Percentiles rank a stretch among this genome's conserved stretches.
Evolutionary conservation across 2,329 filamentous ascomycete genomes (phyloP).

Genomic region (Paraphoma chrysanthemicola): DNA sequence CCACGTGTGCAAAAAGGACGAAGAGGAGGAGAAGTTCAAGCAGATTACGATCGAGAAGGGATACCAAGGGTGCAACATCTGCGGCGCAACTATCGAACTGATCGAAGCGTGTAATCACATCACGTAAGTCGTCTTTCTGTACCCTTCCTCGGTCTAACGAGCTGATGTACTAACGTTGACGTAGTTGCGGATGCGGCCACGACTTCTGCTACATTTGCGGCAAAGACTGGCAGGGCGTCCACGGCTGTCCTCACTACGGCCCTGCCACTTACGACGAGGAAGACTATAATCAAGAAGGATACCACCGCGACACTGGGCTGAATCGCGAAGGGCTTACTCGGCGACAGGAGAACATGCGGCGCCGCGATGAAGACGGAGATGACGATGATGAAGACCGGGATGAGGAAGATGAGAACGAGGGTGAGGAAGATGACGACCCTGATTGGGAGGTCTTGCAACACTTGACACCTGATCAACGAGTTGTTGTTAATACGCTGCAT

Average conservation of each 20-base stretch:
- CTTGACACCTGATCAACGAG: slow-evolving; percentile 15
- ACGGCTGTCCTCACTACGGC: slow-evolving; percentile 42
- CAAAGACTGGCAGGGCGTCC: slow-evolving; percentile 32
- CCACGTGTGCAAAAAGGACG: slow-evolving; percentile 30
- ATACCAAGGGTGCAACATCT: slow-evolving; percentile 37
- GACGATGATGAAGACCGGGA: slow-evolving; percentile 9
- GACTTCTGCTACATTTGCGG: slow-evolving; percentile 46
- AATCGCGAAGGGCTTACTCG: slow-evolving; percentile 32
- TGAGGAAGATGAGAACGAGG: slow-evolving; percentile 1
- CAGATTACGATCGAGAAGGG: slow-evolving; percentile 29
- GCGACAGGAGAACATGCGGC: slow-evolving; percentile 12
- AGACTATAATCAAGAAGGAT: slow-evolving; percentile 42
- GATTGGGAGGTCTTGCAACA: slow-evolving; percentile 24
- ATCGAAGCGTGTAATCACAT: slow-evolving; percentile 45
- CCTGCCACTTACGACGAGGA: slow-evolving; percentile 31
- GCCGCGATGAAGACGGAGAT: slow-evolving; percentile 8
- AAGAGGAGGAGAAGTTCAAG: slow-evolving; percentile 34
- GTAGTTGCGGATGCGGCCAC: slow-evolving; percentile 35
- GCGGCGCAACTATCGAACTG: slow-evolving; percentile 35
- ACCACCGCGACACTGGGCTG: slow-evolving; percentile 33
- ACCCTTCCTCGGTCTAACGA: neutral
- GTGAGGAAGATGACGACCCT: slow-evolving; percentile 1
- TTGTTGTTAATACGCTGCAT: slow-evolving; percentile 13
- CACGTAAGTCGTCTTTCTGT: slow-evolving; percentile 14
- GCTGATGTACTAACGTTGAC: neutral